Conservation (phyloP, 2,329 filamentous ascomycete genomes). For the Sodiomyces alkalinus region DNA sequence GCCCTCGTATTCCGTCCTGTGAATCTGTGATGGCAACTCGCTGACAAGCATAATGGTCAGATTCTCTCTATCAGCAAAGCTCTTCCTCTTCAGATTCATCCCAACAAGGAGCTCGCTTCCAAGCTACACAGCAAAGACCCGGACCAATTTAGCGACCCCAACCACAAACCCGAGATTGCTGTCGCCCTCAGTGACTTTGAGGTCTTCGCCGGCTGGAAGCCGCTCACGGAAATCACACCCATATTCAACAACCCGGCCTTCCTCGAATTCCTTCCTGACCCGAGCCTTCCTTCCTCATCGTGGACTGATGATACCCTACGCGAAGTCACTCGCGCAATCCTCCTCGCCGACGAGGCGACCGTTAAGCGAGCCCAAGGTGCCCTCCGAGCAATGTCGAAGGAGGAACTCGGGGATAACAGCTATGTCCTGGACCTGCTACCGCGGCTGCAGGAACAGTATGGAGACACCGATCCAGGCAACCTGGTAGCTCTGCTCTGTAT, state of each 20-base stretch:
- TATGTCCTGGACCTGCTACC: slow-evolving; percentile 52
- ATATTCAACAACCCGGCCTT: slow-evolving; percentile 43
- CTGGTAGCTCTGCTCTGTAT: slow-evolving; percentile 57
- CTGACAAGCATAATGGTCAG: slow-evolving; percentile 12
- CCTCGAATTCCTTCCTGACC: slow-evolving; percentile 32
- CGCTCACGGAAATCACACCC: slow-evolving; percentile 39
- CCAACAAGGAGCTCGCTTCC: slow-evolving; percentile 50
- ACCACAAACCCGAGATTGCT: slow-evolving; percentile 72
- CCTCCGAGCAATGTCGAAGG: slow-evolving; percentile 30
- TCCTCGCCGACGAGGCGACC: slow-evolving; percentile 34
- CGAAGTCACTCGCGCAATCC: slow-evolving; percentile 36
- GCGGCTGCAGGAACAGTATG: slow-evolving; percentile 49
- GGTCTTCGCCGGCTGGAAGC: slow-evolving; percentile 62
- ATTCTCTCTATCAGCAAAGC: slow-evolving; percentile 64
- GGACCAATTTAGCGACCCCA: slow-evolving; percentile 51
- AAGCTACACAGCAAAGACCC: slow-evolving; percentile 51
- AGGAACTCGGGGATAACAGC: slow-evolving; percentile 29
- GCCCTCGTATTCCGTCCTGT: not conserved
- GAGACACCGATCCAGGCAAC: slow-evolving; percentile 45
- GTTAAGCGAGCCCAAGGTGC: slow-evolving; percentile 37
- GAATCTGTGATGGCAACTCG: not conserved
- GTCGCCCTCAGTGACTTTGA: slow-evolving; percentile 58
- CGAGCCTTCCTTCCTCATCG: slow-evolving; percentile 18
- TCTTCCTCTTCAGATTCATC: slow-evolving; percentile 60
- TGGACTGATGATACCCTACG: slow-evolving; percentile 45